These are phyloP conservation scores for Aphanocladium album DNA, from an alignment of 2,329 filamentous ascomycete genomes.

Conservation along the genomic window DNA sequence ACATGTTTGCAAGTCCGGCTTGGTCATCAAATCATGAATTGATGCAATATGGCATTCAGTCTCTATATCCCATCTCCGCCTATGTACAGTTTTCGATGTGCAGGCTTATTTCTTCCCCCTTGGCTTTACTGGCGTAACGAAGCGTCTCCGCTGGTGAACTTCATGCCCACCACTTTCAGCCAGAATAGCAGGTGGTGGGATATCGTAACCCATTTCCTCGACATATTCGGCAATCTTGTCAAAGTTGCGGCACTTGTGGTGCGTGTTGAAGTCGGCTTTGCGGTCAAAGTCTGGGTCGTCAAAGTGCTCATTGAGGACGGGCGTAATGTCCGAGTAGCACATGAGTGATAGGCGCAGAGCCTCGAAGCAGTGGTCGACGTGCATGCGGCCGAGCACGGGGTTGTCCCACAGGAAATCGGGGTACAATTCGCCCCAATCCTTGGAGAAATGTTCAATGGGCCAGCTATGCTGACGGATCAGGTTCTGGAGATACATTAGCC, in stretches of 20 bases:
- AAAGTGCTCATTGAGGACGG: constrained; percentile 10
- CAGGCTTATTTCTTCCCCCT: neutral
- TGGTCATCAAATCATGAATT: neutral
- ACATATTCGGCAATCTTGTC: constrained; percentile 12
- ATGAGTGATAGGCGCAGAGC: constrained; percentile 21
- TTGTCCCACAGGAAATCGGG: constrained; percentile 7
- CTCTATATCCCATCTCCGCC: neutral
- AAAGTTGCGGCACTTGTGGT: constrained; percentile 14
- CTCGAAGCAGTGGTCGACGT: constrained; percentile 30
- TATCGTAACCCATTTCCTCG: constrained; percentile 9
- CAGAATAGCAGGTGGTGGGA: neutral
- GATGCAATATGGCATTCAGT: neutral
- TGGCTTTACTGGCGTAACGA: constrained; percentile 6
- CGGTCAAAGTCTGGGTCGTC: constrained; percentile 6
- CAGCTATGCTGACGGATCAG: constrained; percentile 14
- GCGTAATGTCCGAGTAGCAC: constrained; percentile 15
- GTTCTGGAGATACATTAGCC: constrained; percentile 5
- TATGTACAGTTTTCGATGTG: neutral
- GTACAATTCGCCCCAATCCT: constrained; percentile 13
- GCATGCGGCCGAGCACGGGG: constrained; percentile 8
- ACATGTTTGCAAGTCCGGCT: no score
- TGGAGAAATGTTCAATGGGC: constrained; percentile 8
- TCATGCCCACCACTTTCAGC: neutral
- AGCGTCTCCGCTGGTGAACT: neutral
- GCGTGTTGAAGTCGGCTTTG: constrained; percentile 14